Conservation (phyloP, 2,329 filamentous ascomycete genomes). For the Tolypocladium nubicola region DNA sequence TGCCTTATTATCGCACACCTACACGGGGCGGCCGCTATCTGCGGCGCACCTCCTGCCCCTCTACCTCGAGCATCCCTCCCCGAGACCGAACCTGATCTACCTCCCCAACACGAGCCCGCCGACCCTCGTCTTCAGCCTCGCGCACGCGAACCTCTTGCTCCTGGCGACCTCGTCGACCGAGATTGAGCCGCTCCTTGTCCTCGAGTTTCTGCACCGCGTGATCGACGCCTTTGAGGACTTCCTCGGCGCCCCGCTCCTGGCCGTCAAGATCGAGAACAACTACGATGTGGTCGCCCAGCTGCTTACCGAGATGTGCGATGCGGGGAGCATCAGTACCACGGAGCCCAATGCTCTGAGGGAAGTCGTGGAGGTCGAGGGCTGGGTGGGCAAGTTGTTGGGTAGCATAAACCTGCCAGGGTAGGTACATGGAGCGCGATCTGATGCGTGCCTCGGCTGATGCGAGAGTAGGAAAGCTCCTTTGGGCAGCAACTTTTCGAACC, state of each 20-base stretch:
- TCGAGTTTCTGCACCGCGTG: conserved; percentile 90
- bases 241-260: conserved; percentile 74
- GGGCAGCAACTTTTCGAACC: conserved; percentile 24
- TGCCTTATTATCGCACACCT: conserved; percentile 80
- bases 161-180: conserved; percentile 78
- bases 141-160: conserved; percentile 80
- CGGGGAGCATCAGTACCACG: conserved; percentile 76
- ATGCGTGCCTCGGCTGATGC: not conserved
- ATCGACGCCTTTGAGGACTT: conserved; percentile 93
- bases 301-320: conserved; percentile 93
- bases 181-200: conserved; percentile 76
- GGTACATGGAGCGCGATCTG: conserved; percentile 3
- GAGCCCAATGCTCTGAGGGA: conserved; percentile 90
- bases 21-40: conserved; percentile 70
- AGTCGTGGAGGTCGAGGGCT: conserved; percentile 81
- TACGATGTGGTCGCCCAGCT: conserved; percentile 94
- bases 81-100: conserved; percentile 80
- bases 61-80: conserved; percentile 72
- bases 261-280: conserved; percentile 75
- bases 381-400: conserved; percentile 79
- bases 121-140: conserved; percentile 77
- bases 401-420: conserved; percentile 76
- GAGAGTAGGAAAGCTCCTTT: conserved; percentile 28
- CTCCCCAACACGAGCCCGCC: conserved; percentile 72
- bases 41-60: conserved; percentile 69